These are phyloP conservation scores for Magnusiomyces magnusii DNA, from an alignment of 1,139 yeast genomes.

Conservation along the genomic window DNA sequence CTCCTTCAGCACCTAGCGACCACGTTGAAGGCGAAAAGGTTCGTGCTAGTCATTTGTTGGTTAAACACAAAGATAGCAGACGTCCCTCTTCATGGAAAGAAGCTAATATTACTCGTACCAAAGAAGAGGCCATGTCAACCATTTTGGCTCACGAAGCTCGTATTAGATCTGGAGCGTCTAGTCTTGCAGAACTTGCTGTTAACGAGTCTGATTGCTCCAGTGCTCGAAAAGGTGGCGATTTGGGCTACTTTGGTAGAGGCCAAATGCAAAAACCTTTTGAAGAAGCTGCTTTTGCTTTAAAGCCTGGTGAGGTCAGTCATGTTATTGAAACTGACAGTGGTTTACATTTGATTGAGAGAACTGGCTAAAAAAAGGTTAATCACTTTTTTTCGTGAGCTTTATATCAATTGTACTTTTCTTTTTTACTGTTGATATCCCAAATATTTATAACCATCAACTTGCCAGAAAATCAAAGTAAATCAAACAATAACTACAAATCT, in stretches of 20 bases:
- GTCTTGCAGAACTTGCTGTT: slow-evolving; percentile 64
- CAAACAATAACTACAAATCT: slow-evolving; percentile 82
- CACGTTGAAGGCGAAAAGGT: slow-evolving; percentile 40
- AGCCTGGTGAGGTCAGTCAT: slow-evolving; percentile 77
- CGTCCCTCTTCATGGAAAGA: slow-evolving; percentile 91
- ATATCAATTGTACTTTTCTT: no score
- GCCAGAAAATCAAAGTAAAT: slow-evolving; percentile 53
- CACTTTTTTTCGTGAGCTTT: no score
- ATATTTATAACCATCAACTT: slow-evolving; percentile 11
- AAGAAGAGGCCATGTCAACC: slow-evolving; percentile 75
- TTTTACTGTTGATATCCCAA: background rate
- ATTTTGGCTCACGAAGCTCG: slow-evolving; percentile 51
- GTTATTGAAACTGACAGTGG: slow-evolving; percentile 90
- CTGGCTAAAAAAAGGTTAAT: no score
- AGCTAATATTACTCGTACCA: slow-evolving; percentile 62
- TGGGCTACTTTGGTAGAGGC: slow-evolving; percentile 82
- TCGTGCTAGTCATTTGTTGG: slow-evolving; percentile 63
- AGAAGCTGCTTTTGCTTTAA: slow-evolving; percentile 71
- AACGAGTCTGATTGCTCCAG: slow-evolving; percentile 88
- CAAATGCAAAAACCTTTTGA: slow-evolving; percentile 96
- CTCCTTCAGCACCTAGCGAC: slow-evolving; percentile 16
- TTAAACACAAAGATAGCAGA: slow-evolving; percentile 77
- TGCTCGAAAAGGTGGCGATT: slow-evolving; percentile 82
- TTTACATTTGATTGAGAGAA: slow-evolving; percentile 78
- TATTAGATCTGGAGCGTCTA: slow-evolving; percentile 61